Conservation (phyloP, 2,329 filamentous ascomycete species). For the Metarhizium sp. region DNA sequence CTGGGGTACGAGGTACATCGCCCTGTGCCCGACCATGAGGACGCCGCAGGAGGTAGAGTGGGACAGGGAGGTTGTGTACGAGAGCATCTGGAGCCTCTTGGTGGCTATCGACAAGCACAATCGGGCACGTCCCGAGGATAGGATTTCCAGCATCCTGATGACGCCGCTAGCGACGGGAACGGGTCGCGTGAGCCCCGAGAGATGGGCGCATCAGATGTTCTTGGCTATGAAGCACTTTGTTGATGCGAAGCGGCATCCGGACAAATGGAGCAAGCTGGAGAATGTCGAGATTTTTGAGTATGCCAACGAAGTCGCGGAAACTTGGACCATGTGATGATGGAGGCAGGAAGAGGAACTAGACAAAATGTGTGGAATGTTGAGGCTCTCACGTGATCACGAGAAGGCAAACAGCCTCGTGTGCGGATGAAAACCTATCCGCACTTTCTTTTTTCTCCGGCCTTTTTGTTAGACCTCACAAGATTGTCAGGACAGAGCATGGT, state of each 20-base stretch:
- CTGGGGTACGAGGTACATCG: conserved; percentile 33
- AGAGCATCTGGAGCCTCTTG: conserved; percentile 43
- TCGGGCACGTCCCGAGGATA: conserved; percentile 12
- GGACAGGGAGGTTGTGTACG: conserved; percentile 44
- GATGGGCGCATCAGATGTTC: conserved; percentile 40
- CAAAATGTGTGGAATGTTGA: neutral
- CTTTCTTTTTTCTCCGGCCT: too few species aligned
- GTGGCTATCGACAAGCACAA: conserved; percentile 40
- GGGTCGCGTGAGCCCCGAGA: conserved; percentile 32
- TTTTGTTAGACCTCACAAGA: too few species aligned
- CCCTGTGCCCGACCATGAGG: conserved; percentile 45
- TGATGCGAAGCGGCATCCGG: conserved; percentile 32
- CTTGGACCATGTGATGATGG: conserved; percentile 3
- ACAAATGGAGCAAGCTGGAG: conserved; percentile 29
- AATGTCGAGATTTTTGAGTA: conserved; percentile 4
- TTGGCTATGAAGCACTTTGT: conserved; percentile 42
- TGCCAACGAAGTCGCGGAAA: conserved; percentile 4
- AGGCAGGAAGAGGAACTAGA: neutral
- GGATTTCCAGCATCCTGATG: conserved; percentile 36
- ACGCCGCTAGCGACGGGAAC: conserved; percentile 41
- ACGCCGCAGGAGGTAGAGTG: conserved; percentile 32
- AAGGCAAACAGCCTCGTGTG: too few species aligned
- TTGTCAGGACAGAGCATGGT: too few species aligned
- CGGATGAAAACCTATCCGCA: too few species aligned
- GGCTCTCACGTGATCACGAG: too few species aligned